Evolutionary conservation across 1,139 yeast species (phyloP).

Genomic region (Debaryomycetaceae sp.): DNA sequence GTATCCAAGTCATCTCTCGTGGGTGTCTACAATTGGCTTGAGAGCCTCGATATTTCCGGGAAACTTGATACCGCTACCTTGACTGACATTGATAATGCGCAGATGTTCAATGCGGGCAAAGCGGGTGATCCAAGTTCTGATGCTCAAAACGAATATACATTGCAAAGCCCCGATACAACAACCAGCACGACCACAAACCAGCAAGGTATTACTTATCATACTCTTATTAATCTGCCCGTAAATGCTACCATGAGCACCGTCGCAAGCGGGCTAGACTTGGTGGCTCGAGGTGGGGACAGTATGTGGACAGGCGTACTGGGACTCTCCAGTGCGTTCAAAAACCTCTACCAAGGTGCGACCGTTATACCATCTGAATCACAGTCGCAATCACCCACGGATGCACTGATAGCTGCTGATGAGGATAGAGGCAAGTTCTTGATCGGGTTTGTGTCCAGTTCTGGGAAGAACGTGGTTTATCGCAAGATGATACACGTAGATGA

Average conservation of each 20-base stretch:
- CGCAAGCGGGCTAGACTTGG: constrained; percentile 5
- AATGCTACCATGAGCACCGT: constrained; percentile 27
- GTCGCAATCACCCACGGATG: too few relatives aligned
- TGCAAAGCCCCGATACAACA: constrained; percentile 15
- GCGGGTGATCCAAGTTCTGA: constrained; percentile 1
- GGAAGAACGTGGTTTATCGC: constrained; percentile 14
- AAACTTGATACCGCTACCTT: constrained; percentile 13
- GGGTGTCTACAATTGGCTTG: constrained; percentile 23
- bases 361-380: too few relatives aligned
- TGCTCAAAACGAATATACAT: not conserved
- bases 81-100: constrained; percentile 8
- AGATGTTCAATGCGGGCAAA: constrained; percentile 7
- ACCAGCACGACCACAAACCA: too few relatives aligned
- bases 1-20: constrained; percentile 8
- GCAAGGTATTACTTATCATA: too few relatives aligned
- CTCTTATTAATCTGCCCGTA: constrained; percentile 29
- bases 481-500: constrained; percentile 6
- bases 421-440: too few relatives aligned
- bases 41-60: constrained; percentile 21
- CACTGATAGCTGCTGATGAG: too few relatives aligned
- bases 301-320: too few relatives aligned
- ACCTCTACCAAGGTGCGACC: too few relatives aligned
- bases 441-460: too few relatives aligned
- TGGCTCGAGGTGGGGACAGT: too few relatives aligned
- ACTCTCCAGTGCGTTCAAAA: too few relatives aligned